Evolutionary conservation across 805 yeast species (phyloP), one percentile per base, ranked within the genome.

Genomic region (Suhomyces faveliae): DNA sequence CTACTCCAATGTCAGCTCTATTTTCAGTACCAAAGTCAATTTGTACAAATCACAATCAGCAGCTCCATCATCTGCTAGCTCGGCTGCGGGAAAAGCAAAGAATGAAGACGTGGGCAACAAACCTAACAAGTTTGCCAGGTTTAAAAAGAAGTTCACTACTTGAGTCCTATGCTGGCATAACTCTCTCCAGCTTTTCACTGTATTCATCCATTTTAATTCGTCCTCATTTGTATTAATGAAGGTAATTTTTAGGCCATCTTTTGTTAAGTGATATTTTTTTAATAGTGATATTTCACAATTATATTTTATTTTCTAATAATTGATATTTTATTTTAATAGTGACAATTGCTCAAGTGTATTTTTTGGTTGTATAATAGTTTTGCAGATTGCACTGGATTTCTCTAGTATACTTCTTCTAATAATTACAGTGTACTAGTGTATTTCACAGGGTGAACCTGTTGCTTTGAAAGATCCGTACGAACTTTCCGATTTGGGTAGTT

Each of bases 1-100:
- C 3, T 63, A 61, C 42, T 61, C 66, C 13, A 58, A 63, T 40
- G 63, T 60, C 25, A 61, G 61, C 35, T 62, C 66, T n/a, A 63
- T 63, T 35, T 63, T 63, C 46, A 55, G 61, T 40, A 61, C 62
- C 22, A 60, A 47, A n/a, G 45, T 27, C 23, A 25, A n/a, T 6
- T 17, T 27, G 30, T 22, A 40, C 35, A 41, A 39, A 27, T 11
- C 40, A 19, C 37, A 22, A 8, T 19, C 24, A 6, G 40, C 49
- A 5, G 13, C 47, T n/a, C 40, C 43, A 6, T 41, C 52, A 19
- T 37, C 40, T 15, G 27, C 45, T 5, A 35, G 40, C 12, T 24
- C 45, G 21, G 40, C 45, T 4, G 12, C 10, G 6, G 13, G 15
- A 6, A 17, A 9, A 12, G 17, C 17, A 9, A 35, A 15, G 30